Evolutionary conservation across 2,329 filamentous ascomycete genomes (phyloP), one percentile per base, ranked within the genome.

Genomic region (Mollisia scopiformis): DNA sequence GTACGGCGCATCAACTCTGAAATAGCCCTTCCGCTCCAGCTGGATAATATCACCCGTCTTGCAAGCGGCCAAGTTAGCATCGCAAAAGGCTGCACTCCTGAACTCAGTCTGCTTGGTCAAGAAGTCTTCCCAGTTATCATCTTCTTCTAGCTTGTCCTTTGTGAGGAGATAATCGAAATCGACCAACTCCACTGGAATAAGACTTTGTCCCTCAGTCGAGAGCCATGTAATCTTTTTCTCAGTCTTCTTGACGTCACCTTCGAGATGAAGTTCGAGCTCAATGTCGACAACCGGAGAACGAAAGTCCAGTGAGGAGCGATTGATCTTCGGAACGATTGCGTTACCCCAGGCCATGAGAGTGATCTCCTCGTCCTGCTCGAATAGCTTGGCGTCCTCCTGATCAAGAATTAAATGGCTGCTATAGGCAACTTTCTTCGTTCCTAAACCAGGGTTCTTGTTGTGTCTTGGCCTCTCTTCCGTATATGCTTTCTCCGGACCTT

Each of bases 281-380:
- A 97, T 82, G 35, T 79, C 80, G 13, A 87, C 89, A 70, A 97
- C 87, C 50, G 85, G 80, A 59, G n/a, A n/a, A n/a, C n/a, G n/a
- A n/a, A n/a, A n/a, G n/a, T n/a, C n/a, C n/a, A n/a, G n/a, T n/a
- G 79, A 75, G 31, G 79, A 79, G 51, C 84, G 80, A 66, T 80
- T 78, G 63, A 92, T 86, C 62, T 87, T 86, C 57, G 88, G 85
- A 23, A 95, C 90, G 67, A 93, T 85, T 13, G 90, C 92, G 72
- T 96, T 96, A 69, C 94, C 95, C 94, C 94, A 98, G 75, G 90
- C 90, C 94, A 97, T 97, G 43, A 97, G 83, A 0, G 94, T 97
- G 71, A 98, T 91, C 76, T 97, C 93, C 79, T 98, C 94, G 72
- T 89, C 88, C 62, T 89, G 83, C 69, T 87, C 89, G 78, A 97